Evolutionary conservation across 164 flowering plant species (phyloP), one percentile per base, ranked within the genome.

Genomic region (Liquidambar formosana): DNA sequence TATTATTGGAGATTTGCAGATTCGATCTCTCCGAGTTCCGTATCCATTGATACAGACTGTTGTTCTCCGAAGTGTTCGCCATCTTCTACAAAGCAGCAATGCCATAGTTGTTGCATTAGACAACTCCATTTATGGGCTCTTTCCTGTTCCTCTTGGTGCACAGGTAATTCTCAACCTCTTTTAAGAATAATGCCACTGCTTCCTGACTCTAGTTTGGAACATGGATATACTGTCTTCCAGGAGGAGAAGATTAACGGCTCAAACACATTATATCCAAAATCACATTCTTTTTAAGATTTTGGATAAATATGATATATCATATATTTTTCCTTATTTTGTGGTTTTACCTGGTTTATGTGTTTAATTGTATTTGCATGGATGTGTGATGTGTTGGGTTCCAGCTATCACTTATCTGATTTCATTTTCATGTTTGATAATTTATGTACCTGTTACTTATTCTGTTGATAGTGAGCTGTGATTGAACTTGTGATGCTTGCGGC

Each of bases 101-200:
- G 72, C 84, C 61, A 79, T 90, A 19, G 68, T 96, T 79, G 89
- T 90, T 73, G 84, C 88, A 51, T 70, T 84, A 23, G 93, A 90
- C 51, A 88, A 87, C 72, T 93, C 96, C 74, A 78, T 92, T 65
- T 80, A 82, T 81, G 98, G 88, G 16, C 81, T 93, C 46, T 86
- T 96, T 63, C 94, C 99, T 52, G 98, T 96, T 74, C 96, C 99
- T 65, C 80, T 96, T 74, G 98, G 99, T 67, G 98, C 97, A n/a
- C 98, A 96, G 97, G 98, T 96, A 78, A 28, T 65, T 45, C 45
- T 53, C 13, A 10, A 18, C 3, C 44, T 54, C 8, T 54, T n/a
- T 27, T 46, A 11, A 52, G 1, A 61, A 8, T 41, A 61, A 18
- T 61, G 64, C 43, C 16, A 11, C 57, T 53, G 25, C 51, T 53